These are phyloP conservation scores for Monosporascus ibericus DNA, from an alignment of 2,329 filamentous ascomycete genomes.

Conservation along the genomic window DNA sequence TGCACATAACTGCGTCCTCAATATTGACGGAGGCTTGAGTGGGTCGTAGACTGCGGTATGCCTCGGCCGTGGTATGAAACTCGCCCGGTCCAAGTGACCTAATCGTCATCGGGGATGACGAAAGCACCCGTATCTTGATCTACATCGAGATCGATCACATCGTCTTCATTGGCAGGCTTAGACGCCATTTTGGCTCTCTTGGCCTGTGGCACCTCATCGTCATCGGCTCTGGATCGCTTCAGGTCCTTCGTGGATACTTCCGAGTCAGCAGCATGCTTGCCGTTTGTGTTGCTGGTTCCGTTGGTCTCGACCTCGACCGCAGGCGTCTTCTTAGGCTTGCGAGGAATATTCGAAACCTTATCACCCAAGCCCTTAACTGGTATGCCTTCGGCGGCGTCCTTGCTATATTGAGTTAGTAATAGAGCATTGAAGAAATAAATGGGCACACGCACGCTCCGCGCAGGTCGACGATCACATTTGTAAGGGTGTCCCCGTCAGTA, in stretches of 20 bases:
- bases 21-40: slow-evolving; percentile 79
- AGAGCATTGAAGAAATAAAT: slow-evolving; percentile 12
- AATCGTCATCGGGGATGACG: slow-evolving; percentile 59
- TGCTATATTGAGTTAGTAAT: slow-evolving; percentile 27
- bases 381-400: slow-evolving; percentile 39
- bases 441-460: slow-evolving; percentile 48
- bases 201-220: slow-evolving; percentile 29
- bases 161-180: slow-evolving; percentile 30
- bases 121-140: slow-evolving; percentile 52
- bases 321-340: slow-evolving; percentile 42
- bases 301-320: slow-evolving; percentile 31
- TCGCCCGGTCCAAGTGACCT: slow-evolving; percentile 9
- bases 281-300: slow-evolving; percentile 33
- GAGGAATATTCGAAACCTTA: slow-evolving; percentile 43
- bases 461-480: slow-evolving; percentile 73
- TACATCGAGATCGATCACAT: slow-evolving; percentile 46
- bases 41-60: slow-evolving; percentile 41
- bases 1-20: slow-evolving; percentile 81
- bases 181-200: slow-evolving; percentile 45
- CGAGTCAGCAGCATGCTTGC: slow-evolving; percentile 31
- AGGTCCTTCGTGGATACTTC: slow-evolving; percentile 31
- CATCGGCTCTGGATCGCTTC: slow-evolving; percentile 43
- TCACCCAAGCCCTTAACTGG: slow-evolving; percentile 46
- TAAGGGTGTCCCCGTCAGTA: slow-evolving; percentile 65
- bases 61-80: slow-evolving; percentile 3